Conservation (phyloP, 495 filamentous ascomycete species). For the Penicillium bovifimosum region DNA sequence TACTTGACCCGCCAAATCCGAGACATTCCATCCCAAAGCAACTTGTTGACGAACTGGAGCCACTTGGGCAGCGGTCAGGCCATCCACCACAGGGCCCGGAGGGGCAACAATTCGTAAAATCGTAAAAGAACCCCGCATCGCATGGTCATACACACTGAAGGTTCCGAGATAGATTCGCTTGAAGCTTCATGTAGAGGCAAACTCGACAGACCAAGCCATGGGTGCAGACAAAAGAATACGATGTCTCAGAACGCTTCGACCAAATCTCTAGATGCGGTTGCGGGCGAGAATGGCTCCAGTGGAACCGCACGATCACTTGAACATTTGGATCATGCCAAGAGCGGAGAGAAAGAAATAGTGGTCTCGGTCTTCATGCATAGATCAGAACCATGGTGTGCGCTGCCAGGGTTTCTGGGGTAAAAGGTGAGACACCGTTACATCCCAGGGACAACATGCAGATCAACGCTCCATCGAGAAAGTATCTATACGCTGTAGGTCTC, state of each 20-base stretch:
- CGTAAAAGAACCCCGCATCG: slow-evolving; percentile 1
- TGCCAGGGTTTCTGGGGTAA: slow-evolving; percentile 9
- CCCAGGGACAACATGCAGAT: slow-evolving; percentile 7
- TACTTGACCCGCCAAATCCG: neutral
- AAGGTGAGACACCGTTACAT: slow-evolving; percentile 31
- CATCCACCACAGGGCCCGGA: slow-evolving; percentile 4
- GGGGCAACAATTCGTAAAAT: neutral
- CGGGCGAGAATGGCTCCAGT: neutral
- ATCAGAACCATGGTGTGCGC: neutral
- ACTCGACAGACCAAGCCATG: neutral
- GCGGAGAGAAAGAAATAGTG: neutral
- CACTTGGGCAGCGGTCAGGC: slow-evolving; percentile 10
- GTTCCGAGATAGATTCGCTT: neutral
- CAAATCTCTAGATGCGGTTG: neutral
- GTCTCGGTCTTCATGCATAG: neutral
- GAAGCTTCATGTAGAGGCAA: neutral
- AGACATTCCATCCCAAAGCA: neutral
- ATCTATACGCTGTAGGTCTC: neutral
- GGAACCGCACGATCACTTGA: neutral
- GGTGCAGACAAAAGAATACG: neutral
- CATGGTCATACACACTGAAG: neutral
- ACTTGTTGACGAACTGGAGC: neutral
- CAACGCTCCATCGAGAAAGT: neutral
- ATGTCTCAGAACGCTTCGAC: slow-evolving; percentile 11
- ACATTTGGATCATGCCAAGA: slow-evolving; percentile 1